Base-by-base conservation (phyloP, 371 early-diverging fungal genomes). In the Lichtheimia hyalospora region DNA sequence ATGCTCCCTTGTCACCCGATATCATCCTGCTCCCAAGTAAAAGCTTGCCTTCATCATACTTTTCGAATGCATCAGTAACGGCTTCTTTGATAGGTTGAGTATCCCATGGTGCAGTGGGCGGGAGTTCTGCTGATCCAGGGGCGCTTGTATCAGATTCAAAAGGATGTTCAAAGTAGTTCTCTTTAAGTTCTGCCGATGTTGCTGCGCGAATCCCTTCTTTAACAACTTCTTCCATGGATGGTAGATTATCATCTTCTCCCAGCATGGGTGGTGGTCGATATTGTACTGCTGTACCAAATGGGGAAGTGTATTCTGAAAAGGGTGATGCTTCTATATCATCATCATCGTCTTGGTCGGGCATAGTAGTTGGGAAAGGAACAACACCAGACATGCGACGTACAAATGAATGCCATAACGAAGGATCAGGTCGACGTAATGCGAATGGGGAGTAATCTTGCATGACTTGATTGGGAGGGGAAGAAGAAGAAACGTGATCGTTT, bases 81-180 rank as follows among this genome's bases (percentile, higher is more conserved):
- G 10, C 34, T 10, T 34, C 34, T 8, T 34, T 34, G 34, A 34
- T 34, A 34, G 34, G 34, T 34, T 10, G 34, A 34, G 34, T 34
- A 8, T 34, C 34, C 34, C 34, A 34, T 34, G 34, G 34, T 34
- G 34, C 34, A 8, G 34, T 34, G 2, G 34, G 34, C 34, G 34
- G 34, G 8, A 21, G 14, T 46, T 46, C 46, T 46, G 46, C 5
- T n/a, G 46, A n/a, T 16, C 21, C 46, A 46, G 46, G n/a, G 10
- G 46, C n/a, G 2, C 46, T 46, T n/a, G 18, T 46, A 21, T 46
- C 71, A 2, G 69, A 64, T 20, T 67, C 73, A 55, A 76, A 74
- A 4, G 79, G 74, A 46, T 72, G 72, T 49, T 75, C 75, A 52
- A 79, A 75, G 62, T 74, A 79, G 25, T 63, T 70, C 20, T 63